A percentile compares a stretch with the other conserved stretches of the same genome.
phyloP scores from a whole-genome alignment of 106 monocot genomes.

The Dactylorhiza incarnata region DNA sequence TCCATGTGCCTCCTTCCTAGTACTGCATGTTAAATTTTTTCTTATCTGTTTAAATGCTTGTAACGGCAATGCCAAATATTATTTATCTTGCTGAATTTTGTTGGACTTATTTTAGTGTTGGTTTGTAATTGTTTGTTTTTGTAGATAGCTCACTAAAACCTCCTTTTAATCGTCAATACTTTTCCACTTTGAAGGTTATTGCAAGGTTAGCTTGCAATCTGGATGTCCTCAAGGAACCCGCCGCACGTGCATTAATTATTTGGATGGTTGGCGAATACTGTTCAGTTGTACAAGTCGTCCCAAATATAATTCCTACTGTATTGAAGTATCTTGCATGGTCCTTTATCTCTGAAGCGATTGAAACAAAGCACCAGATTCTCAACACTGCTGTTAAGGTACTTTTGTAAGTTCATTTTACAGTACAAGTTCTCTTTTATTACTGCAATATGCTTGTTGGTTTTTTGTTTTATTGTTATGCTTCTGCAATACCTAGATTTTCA shows the following conservation, averaged over 20 bases:
- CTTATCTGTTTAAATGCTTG: background rate
- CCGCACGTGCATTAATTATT: conserved; percentile 76
- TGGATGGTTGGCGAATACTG: conserved; percentile 88
- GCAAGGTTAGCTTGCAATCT: conserved; percentile 48
- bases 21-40: too few species aligned
- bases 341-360: conserved; percentile 68
- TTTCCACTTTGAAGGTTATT: conserved; percentile 49
- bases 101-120: background rate
- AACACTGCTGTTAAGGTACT: conserved; percentile 76
- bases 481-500: background rate
- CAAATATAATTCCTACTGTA: conserved; percentile 41
- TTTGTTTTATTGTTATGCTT: background rate
- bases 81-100: background rate
- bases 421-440: background rate
- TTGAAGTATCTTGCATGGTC: conserved; percentile 71
- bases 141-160: background rate
- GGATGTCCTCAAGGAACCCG: conserved; percentile 68
- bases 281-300: conserved; percentile 55
- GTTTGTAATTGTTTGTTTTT: background rate
- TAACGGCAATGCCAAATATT: background rate
- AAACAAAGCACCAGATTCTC: conserved; percentile 89
- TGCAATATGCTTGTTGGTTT: background rate
- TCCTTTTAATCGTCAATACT: background rate
- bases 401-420: background rate
- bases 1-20: too few species aligned